Percentiles rank a stretch among this genome's conserved stretches.
phyloP scores from a whole-genome alignment of 192 early-diverging fungal species.

The Mortierella claussenii region DNA sequence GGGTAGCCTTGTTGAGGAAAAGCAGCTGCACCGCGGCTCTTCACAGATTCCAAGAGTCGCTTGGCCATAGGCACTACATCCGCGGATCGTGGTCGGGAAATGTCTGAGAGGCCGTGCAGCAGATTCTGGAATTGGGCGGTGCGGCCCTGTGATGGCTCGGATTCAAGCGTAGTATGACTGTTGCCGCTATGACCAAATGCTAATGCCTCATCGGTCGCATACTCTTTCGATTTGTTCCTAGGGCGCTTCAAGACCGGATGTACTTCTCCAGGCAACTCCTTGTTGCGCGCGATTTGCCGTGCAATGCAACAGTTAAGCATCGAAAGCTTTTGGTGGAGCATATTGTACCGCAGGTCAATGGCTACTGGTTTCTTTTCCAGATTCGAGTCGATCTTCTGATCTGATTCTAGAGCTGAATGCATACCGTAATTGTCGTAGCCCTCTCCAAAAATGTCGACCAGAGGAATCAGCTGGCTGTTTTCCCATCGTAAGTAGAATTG shows the following conservation, averaged over 20 bases:
- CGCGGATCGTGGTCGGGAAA: conserved; percentile 37
- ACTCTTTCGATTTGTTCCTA: conserved; percentile 7
- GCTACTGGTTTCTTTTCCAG: conserved; percentile 48
- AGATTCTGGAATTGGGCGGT: conserved; percentile 28
- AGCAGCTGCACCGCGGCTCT: conserved; percentile 8
- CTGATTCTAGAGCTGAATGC: background rate
- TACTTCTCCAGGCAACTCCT: conserved; percentile 14
- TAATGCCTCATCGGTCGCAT: background rate
- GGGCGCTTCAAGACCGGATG: conserved; percentile 26
- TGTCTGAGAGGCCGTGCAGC: conserved; percentile 42
- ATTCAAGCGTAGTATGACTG: background rate
- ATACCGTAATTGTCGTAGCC: background rate
- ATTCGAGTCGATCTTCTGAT: background rate
- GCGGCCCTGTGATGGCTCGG: conserved; percentile 12
- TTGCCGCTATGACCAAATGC: background rate
- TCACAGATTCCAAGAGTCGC: conserved; percentile 36
- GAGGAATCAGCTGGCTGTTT: conserved; percentile 61
- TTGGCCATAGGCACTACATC: conserved; percentile 49
- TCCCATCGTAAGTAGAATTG: conserved; percentile 75
- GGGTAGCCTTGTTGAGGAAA: conserved; percentile 9
- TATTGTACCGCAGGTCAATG: conserved; percentile 73
- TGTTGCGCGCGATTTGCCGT: conserved; percentile 47
- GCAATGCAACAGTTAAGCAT: conserved; percentile 86
- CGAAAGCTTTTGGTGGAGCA: conserved; percentile 79
- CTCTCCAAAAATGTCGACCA: conserved; percentile 55